These are phyloP conservation scores for Nakaseomyces delphensis DNA, from an alignment of 1,139 yeast species.

Conservation along the genomic window DNA sequence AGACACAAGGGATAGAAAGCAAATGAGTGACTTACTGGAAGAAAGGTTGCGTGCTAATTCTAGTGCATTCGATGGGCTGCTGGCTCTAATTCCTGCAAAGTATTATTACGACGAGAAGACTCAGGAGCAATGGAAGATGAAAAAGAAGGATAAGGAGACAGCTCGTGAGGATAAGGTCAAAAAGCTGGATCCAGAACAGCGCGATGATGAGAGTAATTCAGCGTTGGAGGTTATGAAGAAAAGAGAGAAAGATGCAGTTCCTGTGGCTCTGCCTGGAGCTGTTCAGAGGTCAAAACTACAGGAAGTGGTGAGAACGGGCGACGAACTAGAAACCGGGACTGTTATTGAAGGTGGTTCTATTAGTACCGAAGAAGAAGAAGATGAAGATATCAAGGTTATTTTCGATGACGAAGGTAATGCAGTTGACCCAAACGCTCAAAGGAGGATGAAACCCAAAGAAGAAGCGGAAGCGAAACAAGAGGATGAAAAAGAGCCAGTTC, in stretches of 20 bases:
- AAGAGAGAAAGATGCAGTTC: slow-evolving; percentile 49
- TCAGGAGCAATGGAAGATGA: slow-evolving; percentile 83
- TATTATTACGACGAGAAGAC: slow-evolving; percentile 71
- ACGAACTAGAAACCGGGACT: slow-evolving; percentile 14
- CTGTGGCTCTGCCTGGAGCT: slow-evolving; percentile 48
- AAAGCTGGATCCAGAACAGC: slow-evolving; percentile 65
- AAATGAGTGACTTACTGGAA: slow-evolving; percentile 35
- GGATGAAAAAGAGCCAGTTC: slow-evolving; percentile 9
- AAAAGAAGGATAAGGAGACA: slow-evolving; percentile 65
- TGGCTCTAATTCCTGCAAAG: slow-evolving; percentile 88
- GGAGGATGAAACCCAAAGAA: slow-evolving; percentile 4
- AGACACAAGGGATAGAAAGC: neutral
- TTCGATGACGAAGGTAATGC: slow-evolving; percentile 79
- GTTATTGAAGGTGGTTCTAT: slow-evolving; percentile 15
- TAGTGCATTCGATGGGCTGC: slow-evolving; percentile 78
- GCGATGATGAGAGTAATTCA: slow-evolving; percentile 43
- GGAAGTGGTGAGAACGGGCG: slow-evolving; percentile 13
- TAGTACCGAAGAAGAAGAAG: slow-evolving; percentile 31
- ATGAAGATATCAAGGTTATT: slow-evolving; percentile 42
- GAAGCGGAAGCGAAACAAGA: slow-evolving; percentile 9
- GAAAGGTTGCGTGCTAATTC: slow-evolving; percentile 81
- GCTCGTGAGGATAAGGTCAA: slow-evolving; percentile 51
- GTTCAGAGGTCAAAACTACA: slow-evolving; percentile 10
- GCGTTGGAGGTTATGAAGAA: slow-evolving; percentile 62
- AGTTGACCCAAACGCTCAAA: slow-evolving; percentile 18